Base-by-base conservation (phyloP, 108 stramenopile genomes). In the Aurantiochytrium sp. region DNA sequence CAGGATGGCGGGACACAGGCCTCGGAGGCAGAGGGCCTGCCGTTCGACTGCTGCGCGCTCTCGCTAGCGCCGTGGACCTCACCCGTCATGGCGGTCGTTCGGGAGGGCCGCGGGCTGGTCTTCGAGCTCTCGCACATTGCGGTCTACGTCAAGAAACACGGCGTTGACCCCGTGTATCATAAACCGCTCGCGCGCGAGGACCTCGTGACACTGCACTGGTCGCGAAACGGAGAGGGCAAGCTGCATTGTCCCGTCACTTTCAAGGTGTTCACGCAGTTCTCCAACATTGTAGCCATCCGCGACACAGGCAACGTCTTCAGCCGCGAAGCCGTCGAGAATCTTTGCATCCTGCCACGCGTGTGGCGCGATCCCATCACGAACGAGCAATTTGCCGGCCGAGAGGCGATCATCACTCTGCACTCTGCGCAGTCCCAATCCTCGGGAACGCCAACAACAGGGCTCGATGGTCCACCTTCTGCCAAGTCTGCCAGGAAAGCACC, bases 211-310 rank as follows among this genome's bases (percentile, higher is more conserved):
- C 91, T 99, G 57, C 90, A 96, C 69, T 97, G 97, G 94, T 95
- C 96, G 58, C 93, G 93, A 72, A 97, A 98, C 72, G 95, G 93
- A 16, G 94, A 95, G 23, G 96, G 96, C 43, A 89, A 94, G 49
- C 98, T 97, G 97, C 96, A 97, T 88, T 99, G 98, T 91, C 99
- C 99, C 4, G 93, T 99, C n/a, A 93, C 98, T 57, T 96, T 94
- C 89, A 99, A 98, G 93, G 91, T 95, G 21, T 98, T 98, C 90
- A 92, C 90, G 5, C 94, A 96, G 93, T 93, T 94, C 60, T 95
- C 97, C 53, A 97, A 97, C 73, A 93, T 98, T 6, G 94, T 97
- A n/a, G 98, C 97, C 25, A 95, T 99, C 72, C 88, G 94, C 14
- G 55, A 93, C 5, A 90, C 93, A 14, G 92, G 94, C 5, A 94